Evolutionary conservation across 163 green algal genomes (phyloP), one percentile per base, ranked within the genome.

Genomic region (Scenedesmus sp.): DNA sequence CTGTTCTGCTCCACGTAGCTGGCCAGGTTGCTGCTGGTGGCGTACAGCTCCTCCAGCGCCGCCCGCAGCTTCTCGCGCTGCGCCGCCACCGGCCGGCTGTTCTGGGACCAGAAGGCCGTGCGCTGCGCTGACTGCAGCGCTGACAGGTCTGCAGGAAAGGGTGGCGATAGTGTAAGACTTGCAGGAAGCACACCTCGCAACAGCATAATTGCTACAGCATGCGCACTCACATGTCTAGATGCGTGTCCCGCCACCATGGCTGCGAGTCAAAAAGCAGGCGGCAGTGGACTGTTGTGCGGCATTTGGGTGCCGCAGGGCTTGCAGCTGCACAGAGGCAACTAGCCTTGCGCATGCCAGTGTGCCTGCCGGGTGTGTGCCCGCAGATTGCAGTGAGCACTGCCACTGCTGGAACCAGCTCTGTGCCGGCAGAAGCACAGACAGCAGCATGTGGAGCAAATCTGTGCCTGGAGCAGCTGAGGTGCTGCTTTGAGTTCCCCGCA

Each of bases 1-100:
- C 92, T 89, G 92, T 98, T 98, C 15, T 96, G 90, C 52, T 95
- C 87, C 12, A 96, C 81, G 66, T 94, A 96, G 84, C 91, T 94
- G 15, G 66, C 46, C 16, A 93, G 92, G 84, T 94, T 84, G 85
- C 59, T 95, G 86, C 89, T 94, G 85, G 74, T 96, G 46, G 95
- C 92, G 82, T 94, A 96, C 54, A 95, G 79, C 70, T 94, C 93
- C 86, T 89, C 84, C 18, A 94, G 82, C 56, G 73, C 79, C 6
- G 9, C 2, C 18, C 67, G 59, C 7, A 92, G 86, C 23, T 87
- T 64, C 9, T 85, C 67, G 52, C 93, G 82, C 54, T 85, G 81
- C 4, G 60, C 84, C 18, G 74, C 82, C 3, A 88, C 60, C 2
- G 34, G 66, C 18, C 85, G 60, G 57, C 67, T n/a, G 26, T 57